These are phyloP conservation scores for Gomphus sp. DNA, from an alignment of 1,284 basidiomycete genomes.

Conservation along the genomic window DNA sequence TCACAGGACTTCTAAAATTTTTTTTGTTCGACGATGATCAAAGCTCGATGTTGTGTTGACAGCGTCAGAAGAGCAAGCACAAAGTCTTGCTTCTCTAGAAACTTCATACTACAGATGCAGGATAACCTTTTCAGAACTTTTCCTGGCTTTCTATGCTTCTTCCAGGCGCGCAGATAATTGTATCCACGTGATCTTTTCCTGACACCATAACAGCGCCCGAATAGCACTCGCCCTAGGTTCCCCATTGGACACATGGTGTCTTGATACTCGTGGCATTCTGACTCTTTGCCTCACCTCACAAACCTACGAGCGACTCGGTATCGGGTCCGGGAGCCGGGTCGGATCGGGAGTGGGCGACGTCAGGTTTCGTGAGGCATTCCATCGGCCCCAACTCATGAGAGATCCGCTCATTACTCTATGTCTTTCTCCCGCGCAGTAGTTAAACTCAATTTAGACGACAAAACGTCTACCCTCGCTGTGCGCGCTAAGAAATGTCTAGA, in stretches of 20 bases:
- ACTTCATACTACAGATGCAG: neutral
- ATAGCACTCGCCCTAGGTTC: conserved; percentile 26
- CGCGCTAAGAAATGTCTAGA: conserved; percentile 28
- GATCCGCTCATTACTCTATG: neutral
- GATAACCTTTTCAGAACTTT: neutral
- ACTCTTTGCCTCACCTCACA: conserved; percentile 43
- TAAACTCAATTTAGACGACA: conserved; percentile 29
- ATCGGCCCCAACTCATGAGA: conserved; percentile 2
- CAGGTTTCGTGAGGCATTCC: conserved; percentile 3
- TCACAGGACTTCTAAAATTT: neutral
- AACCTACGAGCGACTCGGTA: conserved; percentile 48
- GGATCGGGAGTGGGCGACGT: neutral
- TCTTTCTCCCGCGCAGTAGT: conserved; percentile 28
- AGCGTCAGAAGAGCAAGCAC: neutral
- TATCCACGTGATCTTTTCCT: neutral
- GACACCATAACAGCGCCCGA: conserved; percentile 20
- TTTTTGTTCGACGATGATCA: neutral
- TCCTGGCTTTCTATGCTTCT: neutral
- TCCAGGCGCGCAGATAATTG: neutral
- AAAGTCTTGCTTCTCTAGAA: neutral
- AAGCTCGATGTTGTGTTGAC: neutral
- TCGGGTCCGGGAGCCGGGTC: conserved; percentile 31
- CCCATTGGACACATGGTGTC: conserved; percentile 47
- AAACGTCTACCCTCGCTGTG: conserved; percentile 17
- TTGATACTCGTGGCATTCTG: conserved; percentile 48